Percentiles rank a stretch among this genome's conserved stretches.
These are phyloP conservation scores for Talaromyces pinophilus DNA, from an alignment of 2,329 filamentous ascomycete species.

Conservation along the genomic window DNA sequence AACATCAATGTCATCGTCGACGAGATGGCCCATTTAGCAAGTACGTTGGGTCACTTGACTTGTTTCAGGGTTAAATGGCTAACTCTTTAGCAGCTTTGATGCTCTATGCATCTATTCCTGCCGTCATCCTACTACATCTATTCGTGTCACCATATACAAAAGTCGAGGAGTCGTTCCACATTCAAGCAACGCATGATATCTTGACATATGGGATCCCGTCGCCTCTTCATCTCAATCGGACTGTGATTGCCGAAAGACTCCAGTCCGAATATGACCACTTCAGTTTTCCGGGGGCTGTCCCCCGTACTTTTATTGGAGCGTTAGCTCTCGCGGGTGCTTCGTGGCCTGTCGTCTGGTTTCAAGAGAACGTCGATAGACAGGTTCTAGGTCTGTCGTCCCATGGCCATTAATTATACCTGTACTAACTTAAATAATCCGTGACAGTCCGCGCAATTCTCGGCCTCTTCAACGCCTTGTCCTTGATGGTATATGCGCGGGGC, in stretches of 20 bases:
- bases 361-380: conserved; percentile 61
- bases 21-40: conserved; percentile 22
- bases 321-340: conserved; percentile 72
- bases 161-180: conserved; percentile 97
- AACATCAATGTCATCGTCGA: conserved; percentile 4
- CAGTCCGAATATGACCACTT: conserved; percentile 80
- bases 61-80: not conserved
- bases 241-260: conserved; percentile 31
- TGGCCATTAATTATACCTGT: not conserved
- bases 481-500: conserved; percentile 66
- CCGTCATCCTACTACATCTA: conserved; percentile 68
- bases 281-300: conserved; percentile 85
- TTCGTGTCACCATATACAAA: conserved; percentile 84
- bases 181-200: conserved; percentile 91
- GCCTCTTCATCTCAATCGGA: conserved; percentile 5
- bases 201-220: conserved; percentile 73
- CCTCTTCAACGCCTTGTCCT: conserved; percentile 67
- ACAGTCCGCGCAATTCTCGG: conserved; percentile 75
- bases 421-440: too few relatives aligned
- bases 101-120: conserved; percentile 58
- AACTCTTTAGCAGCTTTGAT: conserved; percentile 23
- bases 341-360: conserved; percentile 63
- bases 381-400: conserved; percentile 50
- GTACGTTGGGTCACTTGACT: conserved; percentile 6
- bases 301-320: conserved; percentile 84